Percentiles rank a stretch among this genome's conserved stretches.
Conservation (phyloP, 108 stramenopile genomes). For the Parietichytrium sp. region DNA sequence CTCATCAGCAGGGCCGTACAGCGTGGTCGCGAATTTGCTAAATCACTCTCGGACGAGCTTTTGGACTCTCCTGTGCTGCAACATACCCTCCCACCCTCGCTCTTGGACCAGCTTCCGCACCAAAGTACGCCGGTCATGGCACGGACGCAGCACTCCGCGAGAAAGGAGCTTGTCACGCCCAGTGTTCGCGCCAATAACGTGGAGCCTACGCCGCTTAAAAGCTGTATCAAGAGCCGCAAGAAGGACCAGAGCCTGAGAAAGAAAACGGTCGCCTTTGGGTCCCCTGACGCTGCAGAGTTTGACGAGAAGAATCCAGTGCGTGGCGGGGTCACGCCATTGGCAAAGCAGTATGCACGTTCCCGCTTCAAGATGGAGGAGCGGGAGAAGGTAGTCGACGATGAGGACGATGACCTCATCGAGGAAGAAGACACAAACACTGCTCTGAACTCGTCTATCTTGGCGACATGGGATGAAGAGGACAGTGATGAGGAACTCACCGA, state of each 20-base stretch:
- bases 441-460: constrained; percentile 19
- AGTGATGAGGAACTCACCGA: constrained; percentile 1
- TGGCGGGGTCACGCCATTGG: neutral
- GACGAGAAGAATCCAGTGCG: neutral
- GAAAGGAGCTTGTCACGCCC: too few relatives aligned
- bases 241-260: neutral
- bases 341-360: neutral
- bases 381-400: constrained; percentile 3
- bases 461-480: constrained; percentile 28
- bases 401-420: neutral
- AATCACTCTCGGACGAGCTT: too few relatives aligned
- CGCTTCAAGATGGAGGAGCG: constrained; percentile 37
- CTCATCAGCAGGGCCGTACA: too few relatives aligned
- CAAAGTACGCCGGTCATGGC: too few relatives aligned
- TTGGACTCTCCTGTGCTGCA: too few relatives aligned
- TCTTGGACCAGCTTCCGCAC: too few relatives aligned
- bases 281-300: constrained; percentile 11
- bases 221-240: constrained; percentile 9
- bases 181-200: too few relatives aligned
- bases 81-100: too few relatives aligned
- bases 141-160: too few relatives aligned
- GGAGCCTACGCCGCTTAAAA: constrained; percentile 26
- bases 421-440: constrained; percentile 19
- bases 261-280: constrained; percentile 27
- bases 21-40: too few relatives aligned